phyloP scores from a whole-genome alignment of 768 basidiomycete species.

The Fistulinella prunicolor region DNA sequence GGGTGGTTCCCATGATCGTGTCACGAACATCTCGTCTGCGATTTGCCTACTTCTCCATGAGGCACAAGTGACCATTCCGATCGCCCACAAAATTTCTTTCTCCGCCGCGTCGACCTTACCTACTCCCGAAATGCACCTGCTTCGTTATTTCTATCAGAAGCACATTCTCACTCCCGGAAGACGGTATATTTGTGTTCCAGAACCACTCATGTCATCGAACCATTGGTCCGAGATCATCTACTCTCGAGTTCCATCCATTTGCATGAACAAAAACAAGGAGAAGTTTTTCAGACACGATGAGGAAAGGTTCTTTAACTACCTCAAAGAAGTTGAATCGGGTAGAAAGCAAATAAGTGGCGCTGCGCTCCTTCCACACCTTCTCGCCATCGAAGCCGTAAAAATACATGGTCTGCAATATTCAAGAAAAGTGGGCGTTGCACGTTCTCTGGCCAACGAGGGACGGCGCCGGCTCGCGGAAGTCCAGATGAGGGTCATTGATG shows the following conservation, averaged over 20 bases:
- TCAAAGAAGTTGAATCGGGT: slow-evolving; percentile 54
- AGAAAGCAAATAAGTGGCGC: slow-evolving; percentile 60
- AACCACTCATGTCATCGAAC: slow-evolving; percentile 59
- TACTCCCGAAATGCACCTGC: slow-evolving; percentile 35
- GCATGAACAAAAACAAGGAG: slow-evolving; percentile 57
- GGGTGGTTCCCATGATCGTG: slow-evolving; percentile 54
- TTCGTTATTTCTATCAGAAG: slow-evolving; percentile 57
- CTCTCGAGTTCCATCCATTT: slow-evolving; percentile 54
- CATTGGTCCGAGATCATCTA: slow-evolving; percentile 59
- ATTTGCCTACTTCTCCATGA: slow-evolving; percentile 52
- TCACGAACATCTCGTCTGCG: slow-evolving; percentile 64
- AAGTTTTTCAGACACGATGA: slow-evolving; percentile 58
- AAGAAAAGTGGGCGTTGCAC: background rate
- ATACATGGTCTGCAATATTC: background rate
- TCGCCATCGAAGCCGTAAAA: slow-evolving; percentile 41
- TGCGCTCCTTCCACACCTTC: slow-evolving; percentile 62
- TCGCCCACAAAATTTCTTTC: slow-evolving; percentile 13
- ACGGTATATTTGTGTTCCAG: slow-evolving; percentile 42
- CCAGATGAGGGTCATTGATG: slow-evolving; percentile 49
- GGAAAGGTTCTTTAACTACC: slow-evolving; percentile 55
- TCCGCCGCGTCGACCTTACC: slow-evolving; percentile 30
- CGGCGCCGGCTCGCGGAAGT: slow-evolving; percentile 33
- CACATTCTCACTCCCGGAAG: slow-evolving; percentile 61
- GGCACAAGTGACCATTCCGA: slow-evolving; percentile 21
- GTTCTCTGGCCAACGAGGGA: slow-evolving; percentile 16